Evolutionary conservation across 1,284 basidiomycete species (phyloP), one percentile per base, ranked within the genome.

Genomic region (Cutaneotrichosporon cutaneum): DNA sequence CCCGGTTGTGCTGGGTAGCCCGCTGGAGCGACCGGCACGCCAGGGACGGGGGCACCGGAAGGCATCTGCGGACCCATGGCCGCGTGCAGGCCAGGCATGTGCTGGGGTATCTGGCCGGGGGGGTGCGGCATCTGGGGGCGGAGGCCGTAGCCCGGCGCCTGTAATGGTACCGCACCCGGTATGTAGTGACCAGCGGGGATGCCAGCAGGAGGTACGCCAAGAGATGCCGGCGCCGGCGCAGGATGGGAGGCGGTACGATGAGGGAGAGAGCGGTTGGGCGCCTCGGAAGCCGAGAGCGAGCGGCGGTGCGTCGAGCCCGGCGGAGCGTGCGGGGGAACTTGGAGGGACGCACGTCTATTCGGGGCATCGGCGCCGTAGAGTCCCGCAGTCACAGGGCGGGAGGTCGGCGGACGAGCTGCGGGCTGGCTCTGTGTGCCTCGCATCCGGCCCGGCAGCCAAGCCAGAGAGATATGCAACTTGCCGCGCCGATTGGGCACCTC

Each of bases 371-470:
- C 16, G 18, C 39, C 39, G 18, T n/a, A 4, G 4, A 9, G 5
- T 30, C 6, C 16, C 13, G 11, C 13, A 36, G 35, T 4, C 4
- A 13, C 3, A 16, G 35, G 35, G 35, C 35, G 11, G 6, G 35
- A 36, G 6, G 39, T 18, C 7, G n/a, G n/a, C n/a, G n/a, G n/a
- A n/a, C n/a, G n/a, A n/a, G n/a, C n/a, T n/a, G n/a, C n/a, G n/a
- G 48, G 16, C 48, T 51, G 27, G 18, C 27, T 27, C 48, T 27
- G 48, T 5, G 14, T 27, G 14, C 27, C 48, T 27, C 48, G 45
- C 3, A 5, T 10, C 48, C 48, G 48, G 18, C 48, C 48, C 3
- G 56, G 47, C 10, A 58, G 56, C 56, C 56, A 58, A 9, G 45
- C 27, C 4, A 58, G 32, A 5, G 56, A 58, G 1, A 58, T 33